Evolutionary conservation across 768 basidiomycete species (phyloP).

Genomic region (Lactarius evosmus): DNA sequence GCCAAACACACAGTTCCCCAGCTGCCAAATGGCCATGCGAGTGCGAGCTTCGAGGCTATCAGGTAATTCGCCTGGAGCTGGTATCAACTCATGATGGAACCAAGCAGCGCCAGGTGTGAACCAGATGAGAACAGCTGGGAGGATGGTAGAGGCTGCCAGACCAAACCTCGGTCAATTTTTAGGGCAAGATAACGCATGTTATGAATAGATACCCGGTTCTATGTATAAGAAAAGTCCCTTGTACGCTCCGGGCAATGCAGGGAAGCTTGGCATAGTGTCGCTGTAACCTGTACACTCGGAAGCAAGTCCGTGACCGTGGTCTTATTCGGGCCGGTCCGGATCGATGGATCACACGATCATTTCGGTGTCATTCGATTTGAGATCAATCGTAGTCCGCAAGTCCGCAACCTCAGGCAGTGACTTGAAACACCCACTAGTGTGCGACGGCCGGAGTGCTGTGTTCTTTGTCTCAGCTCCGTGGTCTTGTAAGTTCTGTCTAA

Average conservation of each 20-base stretch:
- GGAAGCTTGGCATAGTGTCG: constrained; percentile 41
- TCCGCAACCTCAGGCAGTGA: too few relatives aligned
- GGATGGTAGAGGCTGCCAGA: constrained; percentile 47
- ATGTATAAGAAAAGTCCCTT: constrained; percentile 59
- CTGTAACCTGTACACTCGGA: neutral
- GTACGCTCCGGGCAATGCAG: constrained; percentile 62
- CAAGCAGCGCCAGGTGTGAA: constrained; percentile 57
- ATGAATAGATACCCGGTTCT: constrained; percentile 49
- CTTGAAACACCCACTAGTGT: too few relatives aligned
- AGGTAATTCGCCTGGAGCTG: constrained; percentile 38
- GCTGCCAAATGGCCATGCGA: constrained; percentile 62
- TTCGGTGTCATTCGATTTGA: too few relatives aligned
- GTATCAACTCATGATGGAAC: constrained; percentile 67
- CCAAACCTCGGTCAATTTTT: neutral
- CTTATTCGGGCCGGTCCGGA: neutral
- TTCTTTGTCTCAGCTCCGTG: too few relatives aligned
- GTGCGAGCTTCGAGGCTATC: constrained; percentile 47
- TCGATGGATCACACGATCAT: neutral
- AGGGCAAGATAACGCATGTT: neutral
- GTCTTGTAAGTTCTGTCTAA: too few relatives aligned
- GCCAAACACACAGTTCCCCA: constrained; percentile 54
- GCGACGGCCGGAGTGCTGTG: too few relatives aligned
- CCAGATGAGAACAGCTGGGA: constrained; percentile 52
- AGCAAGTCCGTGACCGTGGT: neutral
- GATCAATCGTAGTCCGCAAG: too few relatives aligned